Evolutionary conservation across 1,139 yeast species (phyloP), one percentile per base, ranked within the genome.

Genomic region (Yarrowia galli): DNA sequence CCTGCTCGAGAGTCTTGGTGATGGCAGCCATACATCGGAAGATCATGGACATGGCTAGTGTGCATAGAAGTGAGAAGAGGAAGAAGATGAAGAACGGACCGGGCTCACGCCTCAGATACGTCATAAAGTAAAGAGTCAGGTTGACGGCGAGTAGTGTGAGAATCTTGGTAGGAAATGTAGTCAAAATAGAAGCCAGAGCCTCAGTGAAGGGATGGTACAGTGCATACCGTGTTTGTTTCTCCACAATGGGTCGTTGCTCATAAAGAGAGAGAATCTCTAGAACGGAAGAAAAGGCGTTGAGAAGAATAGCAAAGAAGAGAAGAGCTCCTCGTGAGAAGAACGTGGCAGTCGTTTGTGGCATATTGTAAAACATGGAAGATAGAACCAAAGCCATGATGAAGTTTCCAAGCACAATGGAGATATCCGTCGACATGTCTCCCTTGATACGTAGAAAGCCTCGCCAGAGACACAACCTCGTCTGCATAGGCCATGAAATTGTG

Each of bases 11-110:
- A 56, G 85, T 82, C 42, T 81, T 84, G 36, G 86, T 81, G 45
- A 83, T 75, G 23, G 88, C 83, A 61, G 90, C 89, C 74, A 87
- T 81, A 67, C 85, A 78, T 73, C 87, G 83, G 78, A 87, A 88
- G 71, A 85, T 80, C 71, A 84, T 85, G 2, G 87, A 81, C 82
- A 87, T 84, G 23, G 69, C 65, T 9, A 42, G 43, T 1, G 67
- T 45, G 13, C 68, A 42, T 69, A 74, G 58, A 42, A 73, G 43
- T 45, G 78, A 71, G 68, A 81, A 78, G 49, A 82, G 75, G 66
- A 78, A 70, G 67, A 75, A 77, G 18, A 75, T 73, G 71, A 82
- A 82, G 71, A 80, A 82, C 61, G 78, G 78, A 9, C 83, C 83
- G 1, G 83, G 80, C 23, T 77, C 79, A 36, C 75, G 73, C 20